phyloP scores from a whole-genome alignment of 2,329 filamentous ascomycete species.

The Clonostachys rhizophaga region DNA sequence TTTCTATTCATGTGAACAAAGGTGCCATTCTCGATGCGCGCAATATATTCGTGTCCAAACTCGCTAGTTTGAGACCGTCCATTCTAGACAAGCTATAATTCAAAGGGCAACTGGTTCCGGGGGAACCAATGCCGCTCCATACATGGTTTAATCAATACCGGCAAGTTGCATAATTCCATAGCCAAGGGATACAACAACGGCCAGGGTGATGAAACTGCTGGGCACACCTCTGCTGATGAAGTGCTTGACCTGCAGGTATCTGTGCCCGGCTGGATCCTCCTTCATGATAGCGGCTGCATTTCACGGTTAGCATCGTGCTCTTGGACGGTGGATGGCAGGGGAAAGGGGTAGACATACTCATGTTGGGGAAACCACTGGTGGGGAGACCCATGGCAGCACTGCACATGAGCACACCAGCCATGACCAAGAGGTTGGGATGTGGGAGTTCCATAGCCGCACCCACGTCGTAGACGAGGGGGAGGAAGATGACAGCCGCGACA shows the following conservation, averaged over 20 bases:
- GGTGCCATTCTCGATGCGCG: too few relatives aligned
- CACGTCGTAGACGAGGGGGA: constrained; percentile 85
- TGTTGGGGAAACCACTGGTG: constrained; percentile 96
- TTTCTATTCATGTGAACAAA: too few relatives aligned
- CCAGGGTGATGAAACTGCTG: constrained; percentile 74
- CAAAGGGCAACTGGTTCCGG: too few relatives aligned
- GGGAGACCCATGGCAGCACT: constrained; percentile 94
- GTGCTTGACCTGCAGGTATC: constrained; percentile 88
- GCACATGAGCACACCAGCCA: constrained; percentile 94
- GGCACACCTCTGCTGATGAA: constrained; percentile 94
- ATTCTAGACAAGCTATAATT: too few relatives aligned
- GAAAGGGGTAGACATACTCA: constrained; percentile 68
- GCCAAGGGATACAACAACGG: constrained; percentile 81
- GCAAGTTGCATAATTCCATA: constrained; percentile 84
- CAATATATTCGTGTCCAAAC: too few relatives aligned
- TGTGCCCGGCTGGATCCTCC: constrained; percentile 88
- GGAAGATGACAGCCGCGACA: constrained; percentile 89
- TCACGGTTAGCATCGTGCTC: constrained; percentile 9
- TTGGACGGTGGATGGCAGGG: constrained; percentile 1
- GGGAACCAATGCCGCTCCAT: background rate
- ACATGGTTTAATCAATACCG: constrained; percentile 42
- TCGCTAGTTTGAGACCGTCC: too few relatives aligned
- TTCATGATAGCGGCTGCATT: constrained; percentile 92
- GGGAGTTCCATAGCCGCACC: constrained; percentile 82
- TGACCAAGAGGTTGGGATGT: constrained; percentile 90